These are phyloP conservation scores for Suillus weaverae DNA, from an alignment of 768 basidiomycete genomes.

Conservation along the genomic window DNA sequence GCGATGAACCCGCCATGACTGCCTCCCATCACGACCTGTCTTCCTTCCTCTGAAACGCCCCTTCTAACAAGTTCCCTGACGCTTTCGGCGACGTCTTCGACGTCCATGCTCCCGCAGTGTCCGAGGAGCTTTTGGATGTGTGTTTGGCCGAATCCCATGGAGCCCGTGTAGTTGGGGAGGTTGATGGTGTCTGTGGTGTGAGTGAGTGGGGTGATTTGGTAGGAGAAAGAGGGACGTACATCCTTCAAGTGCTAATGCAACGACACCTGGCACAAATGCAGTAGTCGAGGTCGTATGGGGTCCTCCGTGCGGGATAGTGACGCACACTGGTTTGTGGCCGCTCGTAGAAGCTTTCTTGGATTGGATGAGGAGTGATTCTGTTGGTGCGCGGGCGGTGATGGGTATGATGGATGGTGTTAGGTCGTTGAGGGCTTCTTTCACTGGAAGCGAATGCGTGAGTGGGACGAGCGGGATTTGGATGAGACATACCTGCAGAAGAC, in stretches of 20 bases:
- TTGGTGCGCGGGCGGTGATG: constrained; percentile 48
- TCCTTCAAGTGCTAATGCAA: constrained; percentile 56
- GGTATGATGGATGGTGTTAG: constrained; percentile 46
- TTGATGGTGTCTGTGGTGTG: constrained; percentile 52
- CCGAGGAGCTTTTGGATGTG: constrained; percentile 56
- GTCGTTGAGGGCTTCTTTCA: constrained; percentile 38
- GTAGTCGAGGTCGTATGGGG: constrained; percentile 54
- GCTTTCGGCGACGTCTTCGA: constrained; percentile 61
- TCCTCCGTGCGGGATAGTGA: constrained; percentile 62
- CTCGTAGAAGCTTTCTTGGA: constrained; percentile 21
- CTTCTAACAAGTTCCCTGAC: constrained; percentile 48
- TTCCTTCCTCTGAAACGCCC: constrained; percentile 50
- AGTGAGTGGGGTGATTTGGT: background rate
- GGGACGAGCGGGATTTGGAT: background rate
- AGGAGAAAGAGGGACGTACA: constrained; percentile 43
- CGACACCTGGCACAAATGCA: constrained; percentile 43
- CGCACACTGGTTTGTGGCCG: constrained; percentile 40
- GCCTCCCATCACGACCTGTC: constrained; percentile 60
- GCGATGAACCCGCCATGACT: constrained; percentile 71
- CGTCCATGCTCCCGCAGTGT: constrained; percentile 62
- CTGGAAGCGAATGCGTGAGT: constrained; percentile 30
- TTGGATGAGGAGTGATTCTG: constrained; percentile 54
- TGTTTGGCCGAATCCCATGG: constrained; percentile 62
- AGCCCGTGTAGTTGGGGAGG: constrained; percentile 67
- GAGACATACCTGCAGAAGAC: constrained; percentile 40